These are phyloP conservation scores for Candida succiphila DNA, from an alignment of 805 yeast species.

Conservation along the genomic window DNA sequence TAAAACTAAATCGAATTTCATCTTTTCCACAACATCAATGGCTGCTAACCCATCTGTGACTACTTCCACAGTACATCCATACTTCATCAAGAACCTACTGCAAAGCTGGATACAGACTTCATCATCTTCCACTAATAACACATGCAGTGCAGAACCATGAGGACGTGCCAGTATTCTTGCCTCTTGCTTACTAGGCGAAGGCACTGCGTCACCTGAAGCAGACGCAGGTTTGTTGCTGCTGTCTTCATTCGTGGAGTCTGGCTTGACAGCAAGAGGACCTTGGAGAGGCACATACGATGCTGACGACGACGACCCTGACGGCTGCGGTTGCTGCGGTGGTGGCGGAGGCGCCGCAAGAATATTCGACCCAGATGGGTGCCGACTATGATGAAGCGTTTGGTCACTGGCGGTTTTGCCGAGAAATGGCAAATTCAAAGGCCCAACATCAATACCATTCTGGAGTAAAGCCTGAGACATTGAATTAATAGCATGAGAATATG, in stretches of 20 bases:
- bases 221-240: conserved; percentile 7
- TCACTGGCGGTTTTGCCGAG: too few relatives aligned
- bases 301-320: conserved; percentile 4
- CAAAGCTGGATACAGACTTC: conserved; percentile 76
- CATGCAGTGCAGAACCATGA: conserved; percentile 41
- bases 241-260: conserved; percentile 4
- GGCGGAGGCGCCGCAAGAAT: conserved; percentile 4
- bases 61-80: conserved; percentile 88
- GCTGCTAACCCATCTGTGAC: conserved; percentile 91
- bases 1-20: conserved; percentile 63
- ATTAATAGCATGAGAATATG: conserved; percentile 42
- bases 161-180: conserved; percentile 17
- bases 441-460: conserved; percentile 59
- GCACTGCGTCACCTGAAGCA: conserved; percentile 6
- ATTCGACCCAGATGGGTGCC: too few relatives aligned
- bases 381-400: too few relatives aligned
- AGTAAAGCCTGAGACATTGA: conserved; percentile 37
- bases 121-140: conserved; percentile 72
- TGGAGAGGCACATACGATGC: conserved; percentile 2
- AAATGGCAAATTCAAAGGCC: conserved; percentile 48
- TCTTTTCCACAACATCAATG: conserved; percentile 61
- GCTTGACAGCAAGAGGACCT: conserved; percentile 3
- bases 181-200: too few relatives aligned
- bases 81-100: conserved; percentile 69
- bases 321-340: conserved; percentile 4